phyloP scores from a whole-genome alignment of 1,139 yeast species.

The Yamadazyma sp. region DNA sequence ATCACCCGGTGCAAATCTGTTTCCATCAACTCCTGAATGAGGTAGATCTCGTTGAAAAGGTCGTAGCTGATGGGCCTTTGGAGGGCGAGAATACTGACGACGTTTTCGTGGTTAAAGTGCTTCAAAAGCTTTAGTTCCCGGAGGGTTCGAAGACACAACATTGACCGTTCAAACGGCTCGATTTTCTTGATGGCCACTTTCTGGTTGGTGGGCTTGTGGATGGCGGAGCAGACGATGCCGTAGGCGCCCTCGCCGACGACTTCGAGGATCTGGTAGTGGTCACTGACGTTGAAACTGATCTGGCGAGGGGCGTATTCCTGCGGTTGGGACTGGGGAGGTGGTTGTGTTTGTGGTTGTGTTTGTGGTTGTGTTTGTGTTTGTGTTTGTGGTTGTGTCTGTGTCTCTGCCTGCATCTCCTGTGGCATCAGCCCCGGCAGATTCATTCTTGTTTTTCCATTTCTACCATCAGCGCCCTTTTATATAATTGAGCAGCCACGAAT shows the following conservation, averaged over 20 bases:
- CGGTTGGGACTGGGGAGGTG: slow-evolving; percentile 7
- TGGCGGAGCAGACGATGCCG: slow-evolving; percentile 92
- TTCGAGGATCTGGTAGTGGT: slow-evolving; percentile 80
- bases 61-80: slow-evolving; percentile 83
- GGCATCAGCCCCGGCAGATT: background rate
- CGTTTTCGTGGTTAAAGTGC: slow-evolving; percentile 88
- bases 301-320: slow-evolving; percentile 31
- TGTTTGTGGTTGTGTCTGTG: slow-evolving; percentile 7
- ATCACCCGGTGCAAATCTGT: slow-evolving; percentile 92
- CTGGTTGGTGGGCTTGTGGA: slow-evolving; percentile 83
- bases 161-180: slow-evolving; percentile 87
- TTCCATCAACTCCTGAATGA: slow-evolving; percentile 95
- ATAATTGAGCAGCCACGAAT: too few species aligned
- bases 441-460: too few species aligned
- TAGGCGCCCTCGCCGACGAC: slow-evolving; percentile 98
- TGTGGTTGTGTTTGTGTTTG: slow-evolving; percentile 2
- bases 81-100: slow-evolving; percentile 84
- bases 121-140: slow-evolving; percentile 85
- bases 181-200: slow-evolving; percentile 94
- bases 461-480: too few species aligned
- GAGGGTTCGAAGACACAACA: slow-evolving; percentile 87
- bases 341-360: slow-evolving; percentile 9
- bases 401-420: slow-evolving; percentile 2
- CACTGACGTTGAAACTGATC: slow-evolving; percentile 82
- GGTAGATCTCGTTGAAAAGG: slow-evolving; percentile 79